These are phyloP conservation scores for Bathelium albidoporum DNA, from an alignment of 495 filamentous ascomycete species.

Conservation along the genomic window DNA sequence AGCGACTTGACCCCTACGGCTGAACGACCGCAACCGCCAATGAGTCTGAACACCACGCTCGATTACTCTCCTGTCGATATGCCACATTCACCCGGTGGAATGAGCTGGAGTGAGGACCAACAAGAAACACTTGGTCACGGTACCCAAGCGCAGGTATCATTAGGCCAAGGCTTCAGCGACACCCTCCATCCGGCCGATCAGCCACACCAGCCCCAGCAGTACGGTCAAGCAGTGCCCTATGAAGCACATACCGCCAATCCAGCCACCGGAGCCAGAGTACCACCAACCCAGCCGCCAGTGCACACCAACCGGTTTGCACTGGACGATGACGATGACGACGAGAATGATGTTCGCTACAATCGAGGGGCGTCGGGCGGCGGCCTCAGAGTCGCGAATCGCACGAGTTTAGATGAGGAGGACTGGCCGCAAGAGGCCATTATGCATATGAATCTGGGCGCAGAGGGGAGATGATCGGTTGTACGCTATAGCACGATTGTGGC, in stretches of 20 bases:
- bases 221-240: neutral
- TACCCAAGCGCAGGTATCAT: neutral
- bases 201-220: slow-evolving; percentile 4
- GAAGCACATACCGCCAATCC: neutral
- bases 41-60: slow-evolving; percentile 14
- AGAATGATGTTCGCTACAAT: neutral
- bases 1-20: slow-evolving; percentile 28
- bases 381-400: slow-evolving; percentile 27
- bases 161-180: neutral
- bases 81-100: neutral
- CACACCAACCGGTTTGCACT: neutral
- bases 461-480: neutral
- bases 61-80: slow-evolving; percentile 26
- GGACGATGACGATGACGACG: slow-evolving; percentile 2
- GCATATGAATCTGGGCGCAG: slow-evolving; percentile 25
- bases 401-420: slow-evolving; percentile 18
- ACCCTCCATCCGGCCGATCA: neutral
- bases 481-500: neutral
- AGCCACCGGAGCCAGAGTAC: neutral
- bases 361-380: slow-evolving; percentile 18
- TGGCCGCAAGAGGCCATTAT: slow-evolving; percentile 30
- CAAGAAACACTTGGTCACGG: neutral
- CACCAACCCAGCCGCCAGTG: neutral
- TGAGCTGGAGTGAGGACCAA: neutral
- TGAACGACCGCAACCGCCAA: slow-evolving; percentile 15